These are phyloP conservation scores for Aspergillus heteromorphus DNA, from an alignment of 495 filamentous ascomycete species.

Conservation along the genomic window DNA sequence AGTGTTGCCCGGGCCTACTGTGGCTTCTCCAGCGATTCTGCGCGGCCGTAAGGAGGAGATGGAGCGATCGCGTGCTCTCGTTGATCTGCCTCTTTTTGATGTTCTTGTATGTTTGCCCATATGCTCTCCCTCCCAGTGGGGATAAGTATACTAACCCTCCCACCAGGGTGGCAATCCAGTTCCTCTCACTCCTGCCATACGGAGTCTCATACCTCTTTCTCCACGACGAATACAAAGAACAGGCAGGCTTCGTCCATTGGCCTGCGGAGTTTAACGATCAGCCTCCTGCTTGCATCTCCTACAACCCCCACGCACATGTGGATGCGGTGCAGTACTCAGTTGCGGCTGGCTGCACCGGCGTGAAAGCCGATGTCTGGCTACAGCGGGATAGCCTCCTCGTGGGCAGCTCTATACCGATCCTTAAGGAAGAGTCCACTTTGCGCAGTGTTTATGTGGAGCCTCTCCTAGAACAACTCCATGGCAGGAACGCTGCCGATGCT, in stretches of 20 bases:
- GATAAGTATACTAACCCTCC: background rate
- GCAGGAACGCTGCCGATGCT: conserved; percentile 39
- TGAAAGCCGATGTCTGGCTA: conserved; percentile 74
- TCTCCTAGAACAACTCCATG: conserved; percentile 50
- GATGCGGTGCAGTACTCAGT: conserved; percentile 54
- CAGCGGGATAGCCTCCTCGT: conserved; percentile 47
- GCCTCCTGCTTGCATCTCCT: conserved; percentile 54
- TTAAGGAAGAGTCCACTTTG: conserved; percentile 54
- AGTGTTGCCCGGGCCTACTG: conserved; percentile 27
- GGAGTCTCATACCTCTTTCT: conserved; percentile 13
- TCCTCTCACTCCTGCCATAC: conserved; percentile 14
- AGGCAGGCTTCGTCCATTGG: conserved; percentile 12
- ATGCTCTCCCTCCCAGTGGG: background rate
- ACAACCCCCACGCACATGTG: conserved; percentile 64
- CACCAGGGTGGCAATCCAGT: conserved; percentile 17
- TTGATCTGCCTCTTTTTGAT: conserved; percentile 25
- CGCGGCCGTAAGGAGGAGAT: conserved; percentile 8
- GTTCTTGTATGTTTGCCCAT: conserved; percentile 25
- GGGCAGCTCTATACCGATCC: conserved; percentile 49
- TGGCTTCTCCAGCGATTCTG: conserved; percentile 15
- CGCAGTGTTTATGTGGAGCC: conserved; percentile 60
- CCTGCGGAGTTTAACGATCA: conserved; percentile 21
- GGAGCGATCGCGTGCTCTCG: conserved; percentile 21
- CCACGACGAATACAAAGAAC: background rate
- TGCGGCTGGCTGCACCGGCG: conserved; percentile 50